Evolutionary conservation across 1,284 basidiomycete species (phyloP).

Genomic region (Papiliotrema terrestris): DNA sequence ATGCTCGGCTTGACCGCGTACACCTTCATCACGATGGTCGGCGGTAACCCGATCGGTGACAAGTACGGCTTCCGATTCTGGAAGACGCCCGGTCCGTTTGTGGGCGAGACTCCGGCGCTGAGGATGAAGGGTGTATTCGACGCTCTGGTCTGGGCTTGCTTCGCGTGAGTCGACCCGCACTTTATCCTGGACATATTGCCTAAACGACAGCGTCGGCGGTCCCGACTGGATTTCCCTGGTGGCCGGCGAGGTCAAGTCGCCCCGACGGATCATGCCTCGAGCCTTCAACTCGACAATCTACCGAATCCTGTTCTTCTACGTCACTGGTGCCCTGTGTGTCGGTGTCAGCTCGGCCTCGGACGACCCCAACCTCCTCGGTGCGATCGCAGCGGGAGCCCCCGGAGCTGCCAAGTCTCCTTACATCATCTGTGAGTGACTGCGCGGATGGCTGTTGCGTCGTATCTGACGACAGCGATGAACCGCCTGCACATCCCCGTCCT

Average conservation of each 20-base stretch:
- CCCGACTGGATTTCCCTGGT: slow-evolving; percentile 32
- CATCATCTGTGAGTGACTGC: slow-evolving; percentile 54
- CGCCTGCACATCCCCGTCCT: slow-evolving; percentile 42
- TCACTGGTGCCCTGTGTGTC: slow-evolving; percentile 55
- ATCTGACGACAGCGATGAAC: slow-evolving; percentile 23
- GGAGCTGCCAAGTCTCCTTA: slow-evolving; percentile 57
- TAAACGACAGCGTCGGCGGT: slow-evolving; percentile 19
- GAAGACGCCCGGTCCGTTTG: slow-evolving; percentile 38
- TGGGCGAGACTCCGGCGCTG: slow-evolving; percentile 11
- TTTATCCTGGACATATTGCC: background rate
- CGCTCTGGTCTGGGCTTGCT: slow-evolving; percentile 28
- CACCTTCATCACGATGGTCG: slow-evolving; percentile 40
- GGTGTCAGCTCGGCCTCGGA: slow-evolving; percentile 68
- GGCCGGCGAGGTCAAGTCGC: slow-evolving; percentile 27
- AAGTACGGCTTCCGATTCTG: slow-evolving; percentile 35
- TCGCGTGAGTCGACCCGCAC: slow-evolving; percentile 21
- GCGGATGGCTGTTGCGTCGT: background rate
- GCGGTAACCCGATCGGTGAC: slow-evolving; percentile 33
- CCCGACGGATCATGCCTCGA: slow-evolving; percentile 34
- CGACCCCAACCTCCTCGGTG: slow-evolving; percentile 40
- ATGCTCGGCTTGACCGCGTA: slow-evolving; percentile 34
- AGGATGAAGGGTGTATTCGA: slow-evolving; percentile 35
- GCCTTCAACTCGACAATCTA: slow-evolving; percentile 40
- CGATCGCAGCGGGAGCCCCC: slow-evolving; percentile 21
- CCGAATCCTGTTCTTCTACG: slow-evolving; percentile 57